Percentiles rank a stretch among this genome's conserved stretches.
Evolutionary conservation across 164 flowering plant species (phyloP).

Genomic region (Pachysandra terminalis): DNA sequence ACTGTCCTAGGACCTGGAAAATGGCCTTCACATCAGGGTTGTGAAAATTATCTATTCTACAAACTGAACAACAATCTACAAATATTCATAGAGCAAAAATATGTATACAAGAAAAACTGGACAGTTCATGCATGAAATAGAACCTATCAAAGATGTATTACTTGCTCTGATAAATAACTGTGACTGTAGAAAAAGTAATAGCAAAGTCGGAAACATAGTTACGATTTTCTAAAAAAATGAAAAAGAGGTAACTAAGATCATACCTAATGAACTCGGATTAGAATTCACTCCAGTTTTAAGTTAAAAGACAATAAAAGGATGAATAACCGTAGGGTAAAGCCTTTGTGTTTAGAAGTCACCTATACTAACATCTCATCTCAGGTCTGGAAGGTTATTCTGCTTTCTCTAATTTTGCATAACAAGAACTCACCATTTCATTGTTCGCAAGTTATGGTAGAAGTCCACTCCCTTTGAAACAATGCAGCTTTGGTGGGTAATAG

Average conservation of each 20-base stretch:
- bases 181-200: not conserved
- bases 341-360: not conserved
- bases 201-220: not conserved
- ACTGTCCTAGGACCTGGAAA: slow-evolving; percentile 81
- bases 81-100: not conserved
- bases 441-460: too few species aligned
- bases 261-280: not conserved
- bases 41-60: not conserved
- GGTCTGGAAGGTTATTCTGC: not conserved
- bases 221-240: not conserved
- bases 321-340: not conserved
- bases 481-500: too few species aligned
- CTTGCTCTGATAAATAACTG: not conserved
- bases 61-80: not conserved
- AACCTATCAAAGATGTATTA: not conserved
- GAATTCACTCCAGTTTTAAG: not conserved
- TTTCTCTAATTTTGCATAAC: too few species aligned
- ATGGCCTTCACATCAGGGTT: slow-evolving; percentile 12
- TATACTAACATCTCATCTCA: not conserved
- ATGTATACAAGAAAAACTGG: not conserved
- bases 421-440: too few species aligned
- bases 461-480: too few species aligned
- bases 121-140: not conserved
- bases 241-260: not conserved
- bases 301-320: not conserved